These are phyloP conservation scores for Myxozyma lipomycoides DNA, from an alignment of 805 yeast species.

Conservation along the genomic window DNA sequence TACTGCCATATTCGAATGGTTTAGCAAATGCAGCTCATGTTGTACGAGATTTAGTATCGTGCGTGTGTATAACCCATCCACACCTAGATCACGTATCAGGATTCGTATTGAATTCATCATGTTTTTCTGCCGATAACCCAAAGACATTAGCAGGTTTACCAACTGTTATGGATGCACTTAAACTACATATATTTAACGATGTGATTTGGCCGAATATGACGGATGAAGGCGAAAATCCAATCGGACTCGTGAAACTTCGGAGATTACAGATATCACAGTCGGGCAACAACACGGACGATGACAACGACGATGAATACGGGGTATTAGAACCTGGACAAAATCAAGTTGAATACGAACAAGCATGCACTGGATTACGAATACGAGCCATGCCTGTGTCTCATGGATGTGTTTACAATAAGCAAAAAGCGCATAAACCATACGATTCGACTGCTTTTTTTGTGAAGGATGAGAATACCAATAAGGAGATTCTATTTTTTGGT, in stretches of 20 bases:
- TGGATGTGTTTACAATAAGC: slow-evolving; percentile 32
- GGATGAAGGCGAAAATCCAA: slow-evolving; percentile 31
- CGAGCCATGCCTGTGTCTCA: slow-evolving; percentile 37
- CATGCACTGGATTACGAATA: slow-evolving; percentile 18
- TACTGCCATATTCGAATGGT: slow-evolving; percentile 13
- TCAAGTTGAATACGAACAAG: slow-evolving; percentile 12
- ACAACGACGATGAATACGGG: slow-evolving; percentile 1
- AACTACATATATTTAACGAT: slow-evolving; percentile 63
- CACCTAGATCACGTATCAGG: slow-evolving; percentile 79
- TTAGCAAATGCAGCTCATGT: slow-evolving; percentile 31
- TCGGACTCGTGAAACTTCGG: slow-evolving; percentile 18
- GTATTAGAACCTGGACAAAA: slow-evolving; percentile 8
- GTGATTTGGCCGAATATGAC: slow-evolving; percentile 74
- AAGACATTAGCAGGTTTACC: slow-evolving; percentile 53
- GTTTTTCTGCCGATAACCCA: slow-evolving; percentile 37
- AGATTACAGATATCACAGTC: slow-evolving; percentile 1
- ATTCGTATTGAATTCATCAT: slow-evolving; percentile 67
- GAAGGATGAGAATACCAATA: slow-evolving; percentile 36
- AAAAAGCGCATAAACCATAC: slow-evolving; percentile 29
- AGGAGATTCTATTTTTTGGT: slow-evolving; percentile 64
- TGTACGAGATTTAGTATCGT: slow-evolving; percentile 29
- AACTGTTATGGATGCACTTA: slow-evolving; percentile 51
- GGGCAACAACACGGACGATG: background rate
- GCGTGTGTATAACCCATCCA: slow-evolving; percentile 61
- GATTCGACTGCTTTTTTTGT: slow-evolving; percentile 61